Base-by-base conservation (phyloP, 2,329 filamentous ascomycete species). In the Graphilbum sp. region DNA sequence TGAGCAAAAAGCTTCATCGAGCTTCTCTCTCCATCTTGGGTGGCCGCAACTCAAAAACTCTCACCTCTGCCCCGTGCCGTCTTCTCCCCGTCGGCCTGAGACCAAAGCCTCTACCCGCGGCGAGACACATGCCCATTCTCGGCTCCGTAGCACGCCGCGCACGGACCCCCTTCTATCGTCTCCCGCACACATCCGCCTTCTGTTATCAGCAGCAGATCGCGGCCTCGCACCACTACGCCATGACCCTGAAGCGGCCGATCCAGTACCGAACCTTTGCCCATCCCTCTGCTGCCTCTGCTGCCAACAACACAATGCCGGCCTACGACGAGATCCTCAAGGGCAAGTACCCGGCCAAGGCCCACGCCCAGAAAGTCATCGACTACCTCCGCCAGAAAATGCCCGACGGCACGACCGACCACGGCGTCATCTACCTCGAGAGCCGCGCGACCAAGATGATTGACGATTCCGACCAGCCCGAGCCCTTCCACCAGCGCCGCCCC, bases 381-480 rank as follows among this genome's bases (percentile, higher is more conserved):
- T 79, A 78, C 55, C 77, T 96, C 45, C 68, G 70, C 39, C 63
- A 71, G 43, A 75, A 81, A 53, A 62, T 75, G 31, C 73, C 79
- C 24, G 66, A 72, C 45, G 35, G 32, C 19, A 33, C 36, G 13
- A 33, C 27, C 17, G 66, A 66, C 40, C 68, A 63, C 24, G 87
- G 86, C 35, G 67, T 88, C 16, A 68, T 98, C 41, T 98, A 95
- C 54, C 67, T 96, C 34, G 88, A 96, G 63, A 81, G 78, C 38
- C 81, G 87, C 52, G 75, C 79, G 56, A 84, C 78, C 45, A 76
- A 72, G 53, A 66, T 94, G 57, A 72, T 83, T 34, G 88, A 96
- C 60, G 88, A 98, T 56, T 88, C 84, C 52, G 90, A 96, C 57
- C 75, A 82, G 52, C 69, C 78, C 8, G 72, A 76, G 50, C 84